Base-by-base conservation (phyloP, 345 rosid genomes). In the Brassica cretica region DNA sequence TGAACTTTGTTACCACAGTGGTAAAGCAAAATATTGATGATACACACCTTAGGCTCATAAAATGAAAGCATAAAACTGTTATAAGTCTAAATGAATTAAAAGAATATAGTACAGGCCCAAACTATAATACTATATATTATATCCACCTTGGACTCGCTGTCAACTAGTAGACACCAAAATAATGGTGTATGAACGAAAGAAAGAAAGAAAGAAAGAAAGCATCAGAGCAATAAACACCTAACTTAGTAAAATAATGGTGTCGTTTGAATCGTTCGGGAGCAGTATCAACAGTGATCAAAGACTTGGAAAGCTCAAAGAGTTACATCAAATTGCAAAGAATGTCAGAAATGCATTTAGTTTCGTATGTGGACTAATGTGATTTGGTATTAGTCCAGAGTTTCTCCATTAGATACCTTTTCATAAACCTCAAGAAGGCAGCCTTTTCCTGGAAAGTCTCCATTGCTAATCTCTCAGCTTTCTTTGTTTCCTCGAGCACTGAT, bases 361-460 rank as follows among this genome's bases (percentile, higher is more conserved):
- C 24, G 24, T 21, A 21, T 21, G 24, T 21, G 24, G 24, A 21
- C 24, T 21, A 21, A 21, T 21, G 24, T 21, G 24, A 21, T 21
- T 21, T 21, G 24, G 24, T 21, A 73, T 37, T 35, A 49, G 30
- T 32, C 64, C 6, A 71, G 62, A 37, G 73, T 63, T 30, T 51
- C 68, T 77, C 64, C 53, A 74, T 29, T 21, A 21, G 9, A 30
- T 87, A 93, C 99, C 98, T 95, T 91, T 5, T 80, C 79, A 78
- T 88, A 91, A 83, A 88, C 88, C 73, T 95, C 98, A 29, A 90
- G 81, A 27, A 77, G 18, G 87, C 81, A 80, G 89, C 88, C 78
- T 88, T 93, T 79, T 90, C 91, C 80, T 90, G 94, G 78, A 85
- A 91, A 64, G 86, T 79, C 51, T 87, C 84, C 88, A 87, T 85